Evolutionary conservation across 169 alveolate genomes (phyloP), one percentile per base, ranked within the genome.

Genomic region (Plasmodium gallinaceum): DNA sequence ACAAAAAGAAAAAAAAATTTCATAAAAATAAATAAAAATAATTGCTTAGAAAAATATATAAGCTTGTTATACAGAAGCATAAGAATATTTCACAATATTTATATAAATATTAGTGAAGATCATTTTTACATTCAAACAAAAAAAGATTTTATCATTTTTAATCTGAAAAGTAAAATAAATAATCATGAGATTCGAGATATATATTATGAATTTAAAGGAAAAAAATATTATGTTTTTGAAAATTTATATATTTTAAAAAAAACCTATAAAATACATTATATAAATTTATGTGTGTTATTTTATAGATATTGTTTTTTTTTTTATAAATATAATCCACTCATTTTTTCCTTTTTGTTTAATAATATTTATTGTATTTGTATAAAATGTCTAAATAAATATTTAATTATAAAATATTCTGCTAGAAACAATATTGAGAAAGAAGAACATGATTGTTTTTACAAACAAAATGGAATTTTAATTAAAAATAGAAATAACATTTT

Each of bases 241-340:
- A 69, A 69, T 57, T 43, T 26, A 14, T 83, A 83, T 60, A 68
- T 0, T n/a, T 42, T 61, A 83, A 83, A 60, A 71, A 83, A 73
- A 73, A 32, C 57, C n/a, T 83, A 68, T 57, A 83, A 83, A 69
- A 83, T 83, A 57, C 54, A 69, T 42, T 83, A 51, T 61, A 62
- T 83, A 9, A 83, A 68, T n/a, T 12, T 83, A 43, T 83, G 91
- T 39, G n/a, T 83, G 45, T 52, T 83, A 45, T 83, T 83, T 68
- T 62, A 83, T 42, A 68, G 91, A 73, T 69, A 69, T 20, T 83
- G 91, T n/a, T 83, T 68, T 83, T 83, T 83, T 45, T 83, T 83
- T 83, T 83, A 83, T 51, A 57, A 20, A 42, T 42, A 46, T 16
- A 66, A 83, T 39, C 85, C 91, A 0, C 51, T 83, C 2, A 71